Evolutionary conservation across 2,329 filamentous ascomycete species (phyloP).

Genomic region (Bimuria novae-zelandiae): DNA sequence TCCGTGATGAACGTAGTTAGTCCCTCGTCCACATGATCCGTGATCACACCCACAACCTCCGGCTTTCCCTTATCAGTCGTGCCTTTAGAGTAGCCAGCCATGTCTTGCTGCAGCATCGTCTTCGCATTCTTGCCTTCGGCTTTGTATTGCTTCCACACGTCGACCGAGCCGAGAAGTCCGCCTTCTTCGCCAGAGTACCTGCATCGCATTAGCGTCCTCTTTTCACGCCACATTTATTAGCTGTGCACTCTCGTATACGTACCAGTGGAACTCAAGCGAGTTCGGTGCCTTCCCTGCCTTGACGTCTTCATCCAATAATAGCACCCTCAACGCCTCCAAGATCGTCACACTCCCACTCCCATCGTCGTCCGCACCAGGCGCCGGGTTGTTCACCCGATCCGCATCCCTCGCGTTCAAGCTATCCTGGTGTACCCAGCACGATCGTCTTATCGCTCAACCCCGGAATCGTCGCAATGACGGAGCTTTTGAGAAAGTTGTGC

Average conservation of each 20-base stretch:
- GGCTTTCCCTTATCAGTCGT: constrained; percentile 77
- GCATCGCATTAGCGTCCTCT: neutral
- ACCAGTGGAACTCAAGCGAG: constrained; percentile 96
- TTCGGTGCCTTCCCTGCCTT: constrained; percentile 73
- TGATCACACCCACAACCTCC: constrained; percentile 88
- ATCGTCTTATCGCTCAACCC: constrained; percentile 80
- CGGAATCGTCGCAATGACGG: constrained; percentile 86
- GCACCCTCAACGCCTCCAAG: constrained; percentile 80
- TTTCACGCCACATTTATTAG: neutral
- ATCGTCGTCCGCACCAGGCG: constrained; percentile 91
- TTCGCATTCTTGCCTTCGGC: constrained; percentile 75
- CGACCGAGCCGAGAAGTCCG: constrained; percentile 83
- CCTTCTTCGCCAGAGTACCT: constrained; percentile 72
- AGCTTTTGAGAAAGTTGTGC: constrained; percentile 85
- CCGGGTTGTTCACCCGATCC: constrained; percentile 63
- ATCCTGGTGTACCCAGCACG: constrained; percentile 89
- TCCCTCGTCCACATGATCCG: constrained; percentile 80
- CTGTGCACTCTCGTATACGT: constrained; percentile 47
- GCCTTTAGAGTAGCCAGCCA: constrained; percentile 79
- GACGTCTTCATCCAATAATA: constrained; percentile 72
- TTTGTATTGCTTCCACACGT: constrained; percentile 81
- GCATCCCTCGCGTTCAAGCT: constrained; percentile 69
- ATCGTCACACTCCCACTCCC: constrained; percentile 91
- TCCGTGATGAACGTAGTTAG: constrained; percentile 88
- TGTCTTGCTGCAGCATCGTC: constrained; percentile 97